Base-by-base conservation (phyloP, 352 stramenopile genomes). In the Phytophthora cactorum region DNA sequence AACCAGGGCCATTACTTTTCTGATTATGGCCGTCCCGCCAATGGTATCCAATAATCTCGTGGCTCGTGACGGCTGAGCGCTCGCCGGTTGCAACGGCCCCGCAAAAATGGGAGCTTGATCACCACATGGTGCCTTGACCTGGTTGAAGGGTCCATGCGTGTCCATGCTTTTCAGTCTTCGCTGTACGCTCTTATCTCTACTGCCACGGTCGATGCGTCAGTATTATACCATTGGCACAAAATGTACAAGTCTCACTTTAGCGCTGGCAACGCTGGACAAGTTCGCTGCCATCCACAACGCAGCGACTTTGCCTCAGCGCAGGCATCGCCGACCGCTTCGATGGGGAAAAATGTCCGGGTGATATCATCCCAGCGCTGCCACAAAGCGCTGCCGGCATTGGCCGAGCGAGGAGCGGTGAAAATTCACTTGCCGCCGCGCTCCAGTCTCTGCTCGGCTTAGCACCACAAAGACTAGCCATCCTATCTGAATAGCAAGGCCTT, bases 321-420 rank as follows among this genome's bases (percentile, higher is more conserved):
- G 41, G 54, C 27, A 51, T 34, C 25, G 28, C 32, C 12, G 50
- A 17, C 46, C 55, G 31, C 52, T 52, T 66, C 56, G 57, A 67
- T 62, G 51, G 34, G 39, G 36, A 59, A 72, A 68, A 52, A 55
- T 59, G 51, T 59, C 25, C 41, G 32, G 64, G 57, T 70, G 63
- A 70, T 66, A 68, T 72, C 39, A 39, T 59, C 50, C 52, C 64
- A 72, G 58, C 17, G 57, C 39, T n/a, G 28, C n/a, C 39, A 31
- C 38, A 45, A 34, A 31, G 17, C 31, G 38, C 14, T 7, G 39
- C 39, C 63, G 29, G 47, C 56, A 56, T 61, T 70, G 56, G 38
- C 28, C 28, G 45, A 54, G 36, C 45, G n/a, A 29, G n/a, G 43
- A 50, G 43, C 28, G 43, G 10, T 43, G 29, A 75, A 71, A 75